Percentiles rank a stretch among this genome's conserved stretches.
Conservation (phyloP, 208 protist genomes). For the Leishmania lainsoni region DNA sequence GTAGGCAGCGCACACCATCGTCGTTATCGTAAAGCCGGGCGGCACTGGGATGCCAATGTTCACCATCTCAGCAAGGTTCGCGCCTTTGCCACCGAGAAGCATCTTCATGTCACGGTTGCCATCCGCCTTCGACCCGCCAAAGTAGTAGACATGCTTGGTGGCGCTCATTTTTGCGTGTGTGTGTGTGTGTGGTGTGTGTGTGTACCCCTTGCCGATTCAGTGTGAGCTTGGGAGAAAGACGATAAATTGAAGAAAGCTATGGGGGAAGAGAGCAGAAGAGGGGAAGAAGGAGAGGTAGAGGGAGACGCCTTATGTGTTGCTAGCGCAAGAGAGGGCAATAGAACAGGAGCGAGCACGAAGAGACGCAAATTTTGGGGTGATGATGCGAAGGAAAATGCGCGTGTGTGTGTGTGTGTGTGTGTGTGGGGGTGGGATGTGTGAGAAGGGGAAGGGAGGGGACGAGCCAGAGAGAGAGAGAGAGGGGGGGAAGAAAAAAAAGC, state of each 20-base stretch:
- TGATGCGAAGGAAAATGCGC: background rate
- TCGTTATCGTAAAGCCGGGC: constrained; percentile 95
- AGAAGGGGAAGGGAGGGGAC: background rate
- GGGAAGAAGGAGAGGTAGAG: constrained; percentile 1
- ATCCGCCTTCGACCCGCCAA: constrained; percentile 77
- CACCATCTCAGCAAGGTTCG: constrained; percentile 93
- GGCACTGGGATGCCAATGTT: constrained; percentile 93
- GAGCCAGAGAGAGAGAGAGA: background rate
- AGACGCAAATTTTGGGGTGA: background rate
- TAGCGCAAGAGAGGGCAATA: background rate
- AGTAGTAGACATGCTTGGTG: constrained; percentile 85
- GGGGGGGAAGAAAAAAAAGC: background rate
- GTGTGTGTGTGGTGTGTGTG: background rate
- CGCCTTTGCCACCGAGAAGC: constrained; percentile 94
- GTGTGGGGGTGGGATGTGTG: no score
- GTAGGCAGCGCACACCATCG: constrained; percentile 82
- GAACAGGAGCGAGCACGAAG: background rate
- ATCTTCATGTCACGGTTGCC: constrained; percentile 87
- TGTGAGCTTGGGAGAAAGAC: background rate
- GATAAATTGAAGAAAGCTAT: background rate
- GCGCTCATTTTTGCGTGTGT: constrained; percentile 34
- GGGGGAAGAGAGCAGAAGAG: background rate
- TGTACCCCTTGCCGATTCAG: background rate
- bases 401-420: background rate
- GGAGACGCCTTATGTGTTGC: background rate